Base-by-base conservation (phyloP, 148 eudicot species). In the Chenopodium album region DNA sequence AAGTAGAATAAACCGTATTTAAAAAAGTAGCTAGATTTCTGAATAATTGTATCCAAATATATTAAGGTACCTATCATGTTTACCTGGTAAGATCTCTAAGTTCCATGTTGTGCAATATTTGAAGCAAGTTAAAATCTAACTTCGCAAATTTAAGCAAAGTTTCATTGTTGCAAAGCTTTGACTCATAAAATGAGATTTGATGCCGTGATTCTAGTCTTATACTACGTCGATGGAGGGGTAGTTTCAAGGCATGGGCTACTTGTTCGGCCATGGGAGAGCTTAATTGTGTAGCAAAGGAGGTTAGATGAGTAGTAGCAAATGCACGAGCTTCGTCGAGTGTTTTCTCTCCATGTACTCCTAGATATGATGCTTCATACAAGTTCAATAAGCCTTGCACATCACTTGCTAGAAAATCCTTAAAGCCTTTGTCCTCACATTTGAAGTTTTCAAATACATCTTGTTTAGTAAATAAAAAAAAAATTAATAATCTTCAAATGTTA, bases 121-220 rank as follows among this genome's bases (percentile, higher is more conserved):
- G 89, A 63, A 89, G 70, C 26, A 76, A n/a, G 74, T 87, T 86
- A 69, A 90, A 90, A 48, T 90, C 90, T 23, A 86, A 41, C 44
- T 86, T 87, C 3, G 90, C 88, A 8, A 90, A 84, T 17, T 6
- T 69, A 9, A 90, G 71, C 14, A 90, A 63, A 0, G 26, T 50
- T 34, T 75, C 26, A 76, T 84, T 44, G 63, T 73, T 82, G 6
- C 56, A 65, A 60, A 81, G 76, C 10, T 83, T 80, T 46, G 84
- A 28, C 11, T 83, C 86, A 37, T 88, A 89, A 68, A 83, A 16
- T 4, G 85, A 56, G 1, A 91, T 86, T 64, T 84, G 86, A 26
- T 71, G 69, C 65, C 82, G 79, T 1, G 90, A 84, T 66, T 87
- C 90, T 0, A 89, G 20, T 41, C 92, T 84, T 48, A 72, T 34